Evolutionary conservation across 768 basidiomycete genomes (phyloP).

Genomic region (Leccinum longicurvipes): DNA sequence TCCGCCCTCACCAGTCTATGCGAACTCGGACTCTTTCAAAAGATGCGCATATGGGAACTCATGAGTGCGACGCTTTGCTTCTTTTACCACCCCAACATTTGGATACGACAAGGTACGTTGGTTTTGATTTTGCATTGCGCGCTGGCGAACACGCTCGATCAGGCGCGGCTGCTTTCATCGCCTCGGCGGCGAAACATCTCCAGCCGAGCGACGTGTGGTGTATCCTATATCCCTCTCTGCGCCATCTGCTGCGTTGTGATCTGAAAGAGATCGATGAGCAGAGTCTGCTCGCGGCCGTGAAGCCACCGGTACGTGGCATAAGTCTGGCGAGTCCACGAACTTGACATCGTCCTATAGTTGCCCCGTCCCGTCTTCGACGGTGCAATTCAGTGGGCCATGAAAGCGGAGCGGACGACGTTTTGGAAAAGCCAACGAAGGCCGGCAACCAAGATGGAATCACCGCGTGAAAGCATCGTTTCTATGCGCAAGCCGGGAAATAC

Average conservation of each 20-base stretch:
- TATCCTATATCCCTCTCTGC: slow-evolving; percentile 88
- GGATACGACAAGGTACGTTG: slow-evolving; percentile 87
- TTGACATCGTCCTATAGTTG: slow-evolving; percentile 34
- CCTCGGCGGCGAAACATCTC: slow-evolving; percentile 78
- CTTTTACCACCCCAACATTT: slow-evolving; percentile 91
- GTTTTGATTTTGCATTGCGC: neutral
- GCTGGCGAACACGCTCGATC: slow-evolving; percentile 5
- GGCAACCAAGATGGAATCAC: slow-evolving; percentile 55
- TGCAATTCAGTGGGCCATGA: slow-evolving; percentile 86
- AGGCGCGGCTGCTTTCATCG: slow-evolving; percentile 89
- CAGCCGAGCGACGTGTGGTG: slow-evolving; percentile 93
- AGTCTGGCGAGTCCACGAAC: neutral
- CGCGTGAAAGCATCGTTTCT: slow-evolving; percentile 67
- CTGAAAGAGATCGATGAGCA: slow-evolving; percentile 70
- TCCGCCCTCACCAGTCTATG: slow-evolving; percentile 83
- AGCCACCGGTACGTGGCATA: slow-evolving; percentile 61
- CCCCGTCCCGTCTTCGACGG: slow-evolving; percentile 79
- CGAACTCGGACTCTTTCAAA: slow-evolving; percentile 86
- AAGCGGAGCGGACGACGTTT: slow-evolving; percentile 72
- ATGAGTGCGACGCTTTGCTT: slow-evolving; percentile 87
- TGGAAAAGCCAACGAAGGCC: slow-evolving; percentile 61
- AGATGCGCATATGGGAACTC: slow-evolving; percentile 96
- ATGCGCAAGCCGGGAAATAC: slow-evolving; percentile 50
- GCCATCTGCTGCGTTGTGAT: slow-evolving; percentile 84
- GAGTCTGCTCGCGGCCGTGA: slow-evolving; percentile 71